Evolutionary conservation across 2,329 filamentous ascomycete species (phyloP), one percentile per base, ranked within the genome.

Genomic region (Aspergillus awamori): DNA sequence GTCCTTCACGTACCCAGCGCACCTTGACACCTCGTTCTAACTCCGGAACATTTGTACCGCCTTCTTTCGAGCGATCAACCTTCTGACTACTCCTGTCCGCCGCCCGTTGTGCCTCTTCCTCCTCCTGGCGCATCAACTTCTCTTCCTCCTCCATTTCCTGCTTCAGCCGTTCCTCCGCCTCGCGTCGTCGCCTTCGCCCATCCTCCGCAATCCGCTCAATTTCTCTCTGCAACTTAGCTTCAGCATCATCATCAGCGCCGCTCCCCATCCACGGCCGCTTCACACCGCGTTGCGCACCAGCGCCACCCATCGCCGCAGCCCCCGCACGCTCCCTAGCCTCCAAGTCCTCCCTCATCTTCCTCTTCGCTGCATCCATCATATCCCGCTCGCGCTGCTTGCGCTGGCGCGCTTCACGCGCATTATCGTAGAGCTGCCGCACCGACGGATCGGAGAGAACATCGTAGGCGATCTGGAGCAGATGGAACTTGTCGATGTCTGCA

Each of bases 301-400:
- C 80, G 1, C 65, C 58, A 1, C 65, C 58, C 47, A 54, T 57
- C 8, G 76, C 74, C n/a, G 79, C 68, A 30, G 70, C 72, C 0
- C 78, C 81, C 15, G 80, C 81, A 20, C 85, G 81, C 76, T 97
- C 94, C 20, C 90, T 82, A 26, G 86, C 84, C 78, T 97, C 93
- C 54, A 98, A 80, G 72, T 97, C 93, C 71, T 96, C 92, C 66
- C 91, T 90, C 85, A 96, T 90, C 67, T 87, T 84, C 72, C 90
- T 82, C 68, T 90, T 83, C 76, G 88, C 85, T 52, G 87, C 87
- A 69, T 91, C 88, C 78, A 96, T 89, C 63, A 89, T 82, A 55
- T 90, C 88, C 69, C 89, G 84, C 76, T 93, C 87, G 71, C 87
- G 82, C 74, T 86, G 85, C 72, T 89, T 89, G 72, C 90, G 85